Percentiles rank a stretch among this genome's conserved stretches.
These are phyloP conservation scores for Stachybotrys chlorohalonatus DNA, from an alignment of 2,329 filamentous ascomycete species.

Conservation along the genomic window DNA sequence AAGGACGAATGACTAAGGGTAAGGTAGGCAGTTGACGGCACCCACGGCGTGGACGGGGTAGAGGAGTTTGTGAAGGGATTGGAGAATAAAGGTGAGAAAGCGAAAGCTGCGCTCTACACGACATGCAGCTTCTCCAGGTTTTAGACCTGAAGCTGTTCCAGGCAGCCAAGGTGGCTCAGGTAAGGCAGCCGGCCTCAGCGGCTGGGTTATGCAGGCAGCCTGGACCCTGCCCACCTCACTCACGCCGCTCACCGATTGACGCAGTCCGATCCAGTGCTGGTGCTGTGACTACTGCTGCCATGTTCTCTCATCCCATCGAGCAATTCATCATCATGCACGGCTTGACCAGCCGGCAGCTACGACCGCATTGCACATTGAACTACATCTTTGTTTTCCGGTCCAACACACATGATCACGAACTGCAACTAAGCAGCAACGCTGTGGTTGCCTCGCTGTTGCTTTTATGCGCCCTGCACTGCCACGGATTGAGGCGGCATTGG, in stretches of 20 bases:
- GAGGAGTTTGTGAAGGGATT: background rate
- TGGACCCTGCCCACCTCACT: slow-evolving; percentile 45
- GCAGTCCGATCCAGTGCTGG: background rate
- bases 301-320: no score
- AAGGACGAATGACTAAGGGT: no score
- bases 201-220: background rate
- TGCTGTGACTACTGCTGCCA: no score
- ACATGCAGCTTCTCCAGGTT: background rate
- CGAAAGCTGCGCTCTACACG: background rate
- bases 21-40: no score
- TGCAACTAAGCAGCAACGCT: background rate
- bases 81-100: background rate
- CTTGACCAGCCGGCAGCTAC: no score
- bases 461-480: slow-evolving; percentile 18
- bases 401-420: no score
- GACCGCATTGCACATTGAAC: no score
- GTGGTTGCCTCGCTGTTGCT: background rate
- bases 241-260: background rate
- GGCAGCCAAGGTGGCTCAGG: background rate
- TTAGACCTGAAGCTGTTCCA: background rate
- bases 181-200: background rate
- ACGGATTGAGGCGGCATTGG: slow-evolving; percentile 17
- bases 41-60: background rate
- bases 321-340: no score
- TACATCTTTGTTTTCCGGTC: background rate